Conservation (phyloP, 805 yeast species). For the Nakazawaea wickerhamii region DNA sequence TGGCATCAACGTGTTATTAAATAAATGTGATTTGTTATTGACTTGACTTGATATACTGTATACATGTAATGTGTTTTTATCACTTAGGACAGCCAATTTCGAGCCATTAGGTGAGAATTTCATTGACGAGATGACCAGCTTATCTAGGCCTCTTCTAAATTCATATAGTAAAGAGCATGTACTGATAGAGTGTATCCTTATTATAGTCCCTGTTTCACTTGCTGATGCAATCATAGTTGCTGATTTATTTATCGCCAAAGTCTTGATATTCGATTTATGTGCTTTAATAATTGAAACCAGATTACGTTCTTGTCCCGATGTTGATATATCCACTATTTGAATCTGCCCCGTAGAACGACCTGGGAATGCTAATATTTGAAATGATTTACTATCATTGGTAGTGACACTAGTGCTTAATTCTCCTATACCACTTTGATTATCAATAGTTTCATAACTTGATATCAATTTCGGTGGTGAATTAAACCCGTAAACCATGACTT, state of each 20-base stretch:
- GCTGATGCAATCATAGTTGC: conserved; percentile 77
- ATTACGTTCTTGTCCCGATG: conserved; percentile 57
- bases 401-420: conserved; percentile 37
- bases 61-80: conserved; percentile 84
- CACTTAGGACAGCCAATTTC: conserved; percentile 79
- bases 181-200: conserved; percentile 65
- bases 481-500: conserved; percentile 73
- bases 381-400: conserved; percentile 1
- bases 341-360: conserved; percentile 72
- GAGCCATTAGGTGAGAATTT: conserved; percentile 74
- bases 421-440: conserved; percentile 59
- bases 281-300: conserved; percentile 69
- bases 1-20: conserved; percentile 58
- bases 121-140: conserved; percentile 77
- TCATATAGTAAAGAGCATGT: conserved; percentile 71
- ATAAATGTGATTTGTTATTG: conserved; percentile 53
- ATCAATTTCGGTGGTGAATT: conserved; percentile 71
- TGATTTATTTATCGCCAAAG: conserved; percentile 54
- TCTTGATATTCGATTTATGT: conserved; percentile 61
- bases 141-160: conserved; percentile 85
- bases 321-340: conserved; percentile 71
- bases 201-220: conserved; percentile 75
- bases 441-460: conserved; percentile 57
- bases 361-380: conserved; percentile 67
- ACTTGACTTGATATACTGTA: conserved; percentile 39